Percentiles rank a stretch among this genome's conserved stretches.
Conservation (phyloP, 2,329 filamentous ascomycete species). For the Macrophomina pseudophaseolina region DNA sequence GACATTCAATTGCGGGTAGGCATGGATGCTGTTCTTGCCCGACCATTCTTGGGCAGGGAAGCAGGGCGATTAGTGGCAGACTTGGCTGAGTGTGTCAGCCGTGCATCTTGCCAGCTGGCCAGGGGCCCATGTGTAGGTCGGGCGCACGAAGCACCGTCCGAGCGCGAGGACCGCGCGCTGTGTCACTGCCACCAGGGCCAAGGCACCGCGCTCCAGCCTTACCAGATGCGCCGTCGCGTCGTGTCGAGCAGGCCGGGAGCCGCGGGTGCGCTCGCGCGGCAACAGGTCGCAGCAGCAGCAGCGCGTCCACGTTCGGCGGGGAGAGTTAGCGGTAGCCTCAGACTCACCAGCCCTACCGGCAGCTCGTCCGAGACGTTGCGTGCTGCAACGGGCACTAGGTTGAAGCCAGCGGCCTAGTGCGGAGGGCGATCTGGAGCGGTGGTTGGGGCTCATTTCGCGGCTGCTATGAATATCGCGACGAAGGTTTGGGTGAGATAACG, state of each 20-base stretch:
- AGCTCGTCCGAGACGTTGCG: neutral
- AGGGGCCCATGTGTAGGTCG: conserved; percentile 18
- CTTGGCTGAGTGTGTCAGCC: conserved; percentile 15
- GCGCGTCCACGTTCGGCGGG: neutral
- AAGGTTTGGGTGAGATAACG: conserved; percentile 9
- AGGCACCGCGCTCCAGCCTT: neutral
- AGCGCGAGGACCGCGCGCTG: conserved; percentile 1
- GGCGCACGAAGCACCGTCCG: conserved; percentile 19
- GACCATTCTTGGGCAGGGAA: conserved; percentile 12
- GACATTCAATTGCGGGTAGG: conserved; percentile 11
- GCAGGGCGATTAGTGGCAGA: conserved; percentile 20
- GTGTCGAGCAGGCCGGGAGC: too few species aligned
- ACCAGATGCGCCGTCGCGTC: neutral
- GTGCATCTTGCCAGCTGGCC: conserved; percentile 1
- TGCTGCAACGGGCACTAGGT: conserved; percentile 23
- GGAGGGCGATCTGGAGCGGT: neutral
- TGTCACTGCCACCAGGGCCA: neutral
- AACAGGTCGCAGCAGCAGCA: neutral
- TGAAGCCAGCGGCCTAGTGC: neutral
- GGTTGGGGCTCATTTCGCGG: conserved; percentile 10
- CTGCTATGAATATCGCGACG: conserved; percentile 8
- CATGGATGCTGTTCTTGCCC: conserved; percentile 5
- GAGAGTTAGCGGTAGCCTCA: neutral
- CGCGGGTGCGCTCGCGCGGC: too few species aligned
- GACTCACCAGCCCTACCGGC: neutral